A percentile compares a stretch with the other conserved stretches of the same genome.
phyloP scores from a whole-genome alignment of 2,329 filamentous ascomycete species.

The Coniochaeta hoffmannii region DNA sequence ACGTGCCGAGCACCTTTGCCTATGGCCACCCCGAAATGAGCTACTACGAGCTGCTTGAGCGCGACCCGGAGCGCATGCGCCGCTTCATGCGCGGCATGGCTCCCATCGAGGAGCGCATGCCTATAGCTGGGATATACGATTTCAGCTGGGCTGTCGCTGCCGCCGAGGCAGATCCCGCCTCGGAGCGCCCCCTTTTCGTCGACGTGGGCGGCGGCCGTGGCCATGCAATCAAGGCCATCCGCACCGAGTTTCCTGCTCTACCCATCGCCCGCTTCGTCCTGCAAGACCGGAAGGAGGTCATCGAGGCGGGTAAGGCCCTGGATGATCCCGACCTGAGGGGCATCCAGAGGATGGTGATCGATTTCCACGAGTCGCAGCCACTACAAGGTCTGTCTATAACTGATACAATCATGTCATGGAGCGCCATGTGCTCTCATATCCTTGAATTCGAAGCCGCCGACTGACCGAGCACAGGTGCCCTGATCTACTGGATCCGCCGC shows the following conservation, averaged over 20 bases:
- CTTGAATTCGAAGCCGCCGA: not conserved
- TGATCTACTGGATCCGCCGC: constrained; percentile 24
- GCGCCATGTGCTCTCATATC: not conserved
- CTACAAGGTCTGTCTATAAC: constrained; percentile 19
- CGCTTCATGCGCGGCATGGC: constrained; percentile 21
- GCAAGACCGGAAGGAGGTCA: constrained; percentile 21
- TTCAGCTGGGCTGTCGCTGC: constrained; percentile 15
- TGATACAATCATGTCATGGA: too few species aligned
- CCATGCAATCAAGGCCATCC: constrained; percentile 18
- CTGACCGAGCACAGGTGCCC: constrained; percentile 14
- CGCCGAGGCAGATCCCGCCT: constrained; percentile 2
- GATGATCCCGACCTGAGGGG: constrained; percentile 12
- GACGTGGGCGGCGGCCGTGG: constrained; percentile 24
- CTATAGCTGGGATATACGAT: constrained; percentile 20
- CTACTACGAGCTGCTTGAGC: constrained; percentile 17
- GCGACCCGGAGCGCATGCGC: constrained; percentile 12
- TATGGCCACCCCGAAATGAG: constrained; percentile 15
- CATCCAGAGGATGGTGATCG: constrained; percentile 16
- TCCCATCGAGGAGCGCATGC: constrained; percentile 14
- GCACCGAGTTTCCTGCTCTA: constrained; percentile 13
- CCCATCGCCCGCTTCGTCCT: constrained; percentile 17
- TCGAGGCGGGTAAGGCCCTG: constrained; percentile 11
- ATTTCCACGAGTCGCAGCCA: constrained; percentile 21
- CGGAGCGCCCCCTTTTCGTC: constrained; percentile 16
- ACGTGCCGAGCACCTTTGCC: constrained; percentile 17